These are phyloP conservation scores for Pythium chondricola DNA, from an alignment of 352 stramenopile species.

Conservation along the genomic window DNA sequence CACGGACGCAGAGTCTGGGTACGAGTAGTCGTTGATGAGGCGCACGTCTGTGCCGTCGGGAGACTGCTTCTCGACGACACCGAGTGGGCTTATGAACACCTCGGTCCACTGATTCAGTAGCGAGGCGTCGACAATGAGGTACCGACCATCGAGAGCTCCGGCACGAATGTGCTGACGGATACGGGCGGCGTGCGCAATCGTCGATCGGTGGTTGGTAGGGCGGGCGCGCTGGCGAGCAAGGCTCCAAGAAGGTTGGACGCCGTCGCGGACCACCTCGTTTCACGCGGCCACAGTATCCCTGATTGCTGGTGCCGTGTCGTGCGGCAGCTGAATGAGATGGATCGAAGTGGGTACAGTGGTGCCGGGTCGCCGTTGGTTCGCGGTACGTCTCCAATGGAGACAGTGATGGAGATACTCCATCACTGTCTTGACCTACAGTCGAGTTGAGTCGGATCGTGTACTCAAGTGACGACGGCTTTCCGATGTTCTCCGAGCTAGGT, in stretches of 20 bases:
- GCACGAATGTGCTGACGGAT: slow-evolving; percentile 1
- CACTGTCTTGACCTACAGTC: slow-evolving; percentile 20
- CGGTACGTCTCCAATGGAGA: slow-evolving; percentile 21
- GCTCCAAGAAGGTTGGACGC: too few relatives aligned
- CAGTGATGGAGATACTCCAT: too few relatives aligned
- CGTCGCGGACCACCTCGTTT: too few relatives aligned
- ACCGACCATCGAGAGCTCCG: neutral
- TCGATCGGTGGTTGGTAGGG: slow-evolving; percentile 2
- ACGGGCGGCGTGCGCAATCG: neutral
- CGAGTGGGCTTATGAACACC: slow-evolving; percentile 4
- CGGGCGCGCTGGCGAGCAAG: too few relatives aligned
- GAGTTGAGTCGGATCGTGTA: slow-evolving; percentile 62
- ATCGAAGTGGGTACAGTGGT: slow-evolving; percentile 26
- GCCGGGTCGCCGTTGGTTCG: slow-evolving; percentile 28
- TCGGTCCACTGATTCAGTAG: neutral
- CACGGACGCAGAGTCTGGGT: neutral
- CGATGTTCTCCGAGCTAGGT: slow-evolving; percentile 27
- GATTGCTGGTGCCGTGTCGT: too few relatives aligned
- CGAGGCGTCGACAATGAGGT: neutral
- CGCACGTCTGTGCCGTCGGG: neutral
- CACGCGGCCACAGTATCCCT: too few relatives aligned
- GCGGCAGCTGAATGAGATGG: too few relatives aligned
- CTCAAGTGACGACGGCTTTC: slow-evolving; percentile 37
- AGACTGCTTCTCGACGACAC: slow-evolving; percentile 4
- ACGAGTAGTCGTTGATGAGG: slow-evolving; percentile 7